These are phyloP conservation scores for Cucumis cinereus DNA, from an alignment of 306 rosid genomes.

Conservation along the genomic window DNA sequence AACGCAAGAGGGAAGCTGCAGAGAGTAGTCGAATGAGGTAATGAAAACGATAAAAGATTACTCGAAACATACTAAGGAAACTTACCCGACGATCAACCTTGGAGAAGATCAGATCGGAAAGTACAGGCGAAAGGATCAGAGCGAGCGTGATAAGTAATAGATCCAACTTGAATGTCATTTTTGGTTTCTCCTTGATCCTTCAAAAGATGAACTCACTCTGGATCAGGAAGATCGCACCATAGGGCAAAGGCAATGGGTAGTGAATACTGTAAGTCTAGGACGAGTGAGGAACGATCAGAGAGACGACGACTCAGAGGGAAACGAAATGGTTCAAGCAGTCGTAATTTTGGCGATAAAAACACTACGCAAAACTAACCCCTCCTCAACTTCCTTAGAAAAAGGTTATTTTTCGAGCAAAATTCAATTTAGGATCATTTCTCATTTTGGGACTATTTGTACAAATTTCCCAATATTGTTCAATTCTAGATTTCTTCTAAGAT, in stretches of 20 bases:
- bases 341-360: neutral
- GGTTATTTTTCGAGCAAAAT: too few relatives aligned
- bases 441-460: too few relatives aligned
- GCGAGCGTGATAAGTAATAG: constrained; percentile 30
- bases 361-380: neutral
- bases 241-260: neutral
- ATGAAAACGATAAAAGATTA: neutral
- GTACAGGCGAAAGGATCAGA: constrained; percentile 36
- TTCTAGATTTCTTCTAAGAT: too few relatives aligned
- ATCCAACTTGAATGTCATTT: constrained; percentile 21
- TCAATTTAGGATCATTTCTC: too few relatives aligned
- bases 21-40: neutral
- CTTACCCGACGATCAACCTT: constrained; percentile 96
- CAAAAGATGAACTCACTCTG: neutral
- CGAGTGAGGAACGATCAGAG: neutral
- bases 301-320: neutral
- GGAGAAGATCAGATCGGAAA: constrained; percentile 80
- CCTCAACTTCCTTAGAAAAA: too few relatives aligned
- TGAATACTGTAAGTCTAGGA: neutral
- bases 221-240: constrained; percentile 7
- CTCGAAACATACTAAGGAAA: neutral
- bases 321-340: neutral
- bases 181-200: neutral
- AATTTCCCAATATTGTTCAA: too few relatives aligned
- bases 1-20: neutral